phyloP scores from a whole-genome alignment of 176 grass and related monocot species.

The Raddia guianensis region DNA sequence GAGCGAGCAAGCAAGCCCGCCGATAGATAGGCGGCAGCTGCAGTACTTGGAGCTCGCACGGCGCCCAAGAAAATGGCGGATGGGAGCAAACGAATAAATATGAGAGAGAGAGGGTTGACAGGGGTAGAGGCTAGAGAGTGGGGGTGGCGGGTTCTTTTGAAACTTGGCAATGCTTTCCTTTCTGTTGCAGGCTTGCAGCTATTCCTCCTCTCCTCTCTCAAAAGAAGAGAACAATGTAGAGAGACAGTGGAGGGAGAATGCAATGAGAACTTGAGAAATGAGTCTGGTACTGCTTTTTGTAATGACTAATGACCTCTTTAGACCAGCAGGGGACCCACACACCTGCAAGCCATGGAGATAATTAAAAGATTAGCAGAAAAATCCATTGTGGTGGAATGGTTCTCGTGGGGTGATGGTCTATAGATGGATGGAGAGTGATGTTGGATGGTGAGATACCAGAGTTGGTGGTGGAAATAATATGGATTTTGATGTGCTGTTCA shows the following conservation, averaged over 20 bases:
- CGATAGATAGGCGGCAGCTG: slow-evolving; percentile 23
- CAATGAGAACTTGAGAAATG: slow-evolving; percentile 23
- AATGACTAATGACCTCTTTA: slow-evolving; percentile 24
- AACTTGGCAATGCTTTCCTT: slow-evolving; percentile 51
- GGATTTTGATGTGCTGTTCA: not conserved
- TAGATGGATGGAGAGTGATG: not conserved
- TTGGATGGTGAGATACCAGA: not conserved
- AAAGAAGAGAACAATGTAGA: slow-evolving; percentile 68
- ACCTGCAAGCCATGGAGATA: not conserved
- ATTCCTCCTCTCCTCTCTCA: slow-evolving; percentile 63
- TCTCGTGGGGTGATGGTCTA: slow-evolving; percentile 8
- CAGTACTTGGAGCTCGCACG: slow-evolving; percentile 45
- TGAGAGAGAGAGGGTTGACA: slow-evolving; percentile 20
- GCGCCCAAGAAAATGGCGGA: slow-evolving; percentile 48
- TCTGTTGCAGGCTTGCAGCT: slow-evolving; percentile 52
- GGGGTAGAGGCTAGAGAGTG: not conserved
- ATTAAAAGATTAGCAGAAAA: slow-evolving; percentile 1
- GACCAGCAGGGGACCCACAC: slow-evolving; percentile 24
- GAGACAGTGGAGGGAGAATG: not conserved
- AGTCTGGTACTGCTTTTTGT: slow-evolving; percentile 36
- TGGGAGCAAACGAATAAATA: slow-evolving; percentile 40
- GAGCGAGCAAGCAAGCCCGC: not conserved
- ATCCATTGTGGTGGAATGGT: slow-evolving; percentile 27
- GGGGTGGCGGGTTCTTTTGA: slow-evolving; percentile 72
- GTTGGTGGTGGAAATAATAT: slow-evolving; percentile 34